Evolutionary conservation across 164 flowering plant genomes (phyloP).

Genomic region (Chimonanthus praecox): DNA sequence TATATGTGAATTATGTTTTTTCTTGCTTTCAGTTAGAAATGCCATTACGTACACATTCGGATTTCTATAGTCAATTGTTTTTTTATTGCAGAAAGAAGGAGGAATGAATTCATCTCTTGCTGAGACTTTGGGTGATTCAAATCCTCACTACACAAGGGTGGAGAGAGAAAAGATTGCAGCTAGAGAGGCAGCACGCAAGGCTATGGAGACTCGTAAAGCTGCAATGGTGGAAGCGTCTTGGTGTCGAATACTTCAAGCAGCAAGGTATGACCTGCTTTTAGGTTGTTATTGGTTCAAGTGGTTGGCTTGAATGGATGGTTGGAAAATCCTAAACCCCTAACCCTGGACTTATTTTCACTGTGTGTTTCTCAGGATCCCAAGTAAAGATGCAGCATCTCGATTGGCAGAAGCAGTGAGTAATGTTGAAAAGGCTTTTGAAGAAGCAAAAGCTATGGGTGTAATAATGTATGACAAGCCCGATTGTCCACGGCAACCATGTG

Average conservation of each 20-base stretch:
- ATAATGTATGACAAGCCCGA: constrained; percentile 73
- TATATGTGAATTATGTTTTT: not conserved
- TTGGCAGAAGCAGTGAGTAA: constrained; percentile 54
- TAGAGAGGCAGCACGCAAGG: constrained; percentile 72
- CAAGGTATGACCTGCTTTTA: constrained; percentile 43
- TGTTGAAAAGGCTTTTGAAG: constrained; percentile 77
- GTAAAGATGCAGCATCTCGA: constrained; percentile 65
- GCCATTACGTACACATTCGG: not conserved
- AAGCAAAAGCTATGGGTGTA: constrained; percentile 71
- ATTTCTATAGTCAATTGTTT: not conserved
- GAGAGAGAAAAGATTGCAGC: constrained; percentile 86
- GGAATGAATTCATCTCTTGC: constrained; percentile 88
- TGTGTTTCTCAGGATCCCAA: constrained; percentile 49
- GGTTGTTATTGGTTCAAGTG: not conserved
- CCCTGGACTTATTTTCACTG: no score
- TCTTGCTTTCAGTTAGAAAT: not conserved
- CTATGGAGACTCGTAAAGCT: constrained; percentile 88
- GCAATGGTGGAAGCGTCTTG: constrained; percentile 98
- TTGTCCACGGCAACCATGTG: constrained; percentile 41
- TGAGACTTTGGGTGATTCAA: constrained; percentile 81
- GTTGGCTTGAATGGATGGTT: not conserved
- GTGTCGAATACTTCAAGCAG: constrained; percentile 85
- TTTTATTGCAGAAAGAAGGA: constrained; percentile 57
- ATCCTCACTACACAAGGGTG: constrained; percentile 82
- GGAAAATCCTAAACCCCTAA: no score